A percentile compares a stretch with the other conserved stretches of the same genome.
Conservation (phyloP, 371 early-diverging fungal genomes). For the Saksenaea vasiformis region DNA sequence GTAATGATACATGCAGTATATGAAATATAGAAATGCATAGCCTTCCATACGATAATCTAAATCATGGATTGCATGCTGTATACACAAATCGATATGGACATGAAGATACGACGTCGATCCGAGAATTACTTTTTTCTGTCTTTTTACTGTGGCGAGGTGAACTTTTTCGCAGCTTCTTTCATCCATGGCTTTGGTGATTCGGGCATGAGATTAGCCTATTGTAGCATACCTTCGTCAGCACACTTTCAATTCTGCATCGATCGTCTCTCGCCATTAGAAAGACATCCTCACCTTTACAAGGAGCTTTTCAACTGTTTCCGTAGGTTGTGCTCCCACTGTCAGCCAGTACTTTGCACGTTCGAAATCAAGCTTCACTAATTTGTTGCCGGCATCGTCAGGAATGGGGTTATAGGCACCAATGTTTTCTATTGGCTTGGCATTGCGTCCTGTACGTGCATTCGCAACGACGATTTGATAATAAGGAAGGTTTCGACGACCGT, state of each 20-base stretch:
- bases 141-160: conserved; percentile 12
- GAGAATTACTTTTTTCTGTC: neutral
- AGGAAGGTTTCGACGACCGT: conserved; percentile 88
- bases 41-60: neutral
- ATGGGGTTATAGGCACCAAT: conserved; percentile 93
- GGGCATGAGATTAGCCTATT: conserved; percentile 61
- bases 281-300: conserved; percentile 76
- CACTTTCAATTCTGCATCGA: neutral
- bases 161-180: conserved; percentile 46
- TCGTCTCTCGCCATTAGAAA: neutral
- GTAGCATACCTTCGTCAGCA: neutral
- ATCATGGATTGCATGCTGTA: neutral
- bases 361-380: conserved; percentile 84
- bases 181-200: conserved; percentile 62
- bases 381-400: conserved; percentile 74
- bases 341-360: conserved; percentile 97
- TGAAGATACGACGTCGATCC: neutral
- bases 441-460: conserved; percentile 79
- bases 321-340: conserved; percentile 92
- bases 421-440: conserved; percentile 89
- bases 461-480: conserved; percentile 94
- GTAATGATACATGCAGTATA: neutral
- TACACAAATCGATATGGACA: neutral
- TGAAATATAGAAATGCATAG: neutral
- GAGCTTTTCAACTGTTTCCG: conserved; percentile 84